Evolutionary conservation across 345 rosid genomes (phyloP).

Genomic region (Citrus maxima): DNA sequence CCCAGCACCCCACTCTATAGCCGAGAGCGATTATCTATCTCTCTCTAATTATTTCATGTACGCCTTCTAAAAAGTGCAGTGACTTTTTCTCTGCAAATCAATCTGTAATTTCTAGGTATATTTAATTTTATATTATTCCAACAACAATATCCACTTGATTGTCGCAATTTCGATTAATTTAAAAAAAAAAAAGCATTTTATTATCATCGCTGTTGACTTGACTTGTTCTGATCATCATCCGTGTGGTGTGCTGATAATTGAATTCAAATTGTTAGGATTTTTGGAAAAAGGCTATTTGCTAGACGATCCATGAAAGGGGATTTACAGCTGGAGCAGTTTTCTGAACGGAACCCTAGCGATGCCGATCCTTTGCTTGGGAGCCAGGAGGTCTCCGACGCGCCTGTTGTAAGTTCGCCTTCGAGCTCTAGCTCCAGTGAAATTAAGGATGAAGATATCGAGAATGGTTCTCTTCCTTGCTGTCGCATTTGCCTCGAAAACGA

Average conservation of each 20-base stretch:
- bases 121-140: background rate
- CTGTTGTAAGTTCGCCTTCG: background rate
- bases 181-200: background rate
- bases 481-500: constrained; percentile 94
- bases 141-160: background rate
- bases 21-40: too few species aligned
- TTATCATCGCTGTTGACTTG: background rate
- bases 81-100: background rate
- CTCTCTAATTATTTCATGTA: background rate
- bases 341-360: constrained; percentile 44
- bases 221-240: background rate
- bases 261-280: background rate
- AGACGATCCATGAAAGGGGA: constrained; percentile 53
- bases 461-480: constrained; percentile 64
- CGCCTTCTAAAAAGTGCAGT: background rate
- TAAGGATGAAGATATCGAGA: constrained; percentile 55
- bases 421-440: constrained; percentile 13
- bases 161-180: background rate
- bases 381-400: constrained; percentile 31
- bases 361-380: constrained; percentile 65
- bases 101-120: constrained; percentile 1
- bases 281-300: background rate
- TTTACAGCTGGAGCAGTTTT: constrained; percentile 58
- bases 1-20: background rate
- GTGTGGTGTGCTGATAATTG: background rate